Percentiles rank a stretch among this genome's conserved stretches.
phyloP scores from a whole-genome alignment of 2,329 filamentous ascomycete species.

The Stenocarpella maydis region DNA sequence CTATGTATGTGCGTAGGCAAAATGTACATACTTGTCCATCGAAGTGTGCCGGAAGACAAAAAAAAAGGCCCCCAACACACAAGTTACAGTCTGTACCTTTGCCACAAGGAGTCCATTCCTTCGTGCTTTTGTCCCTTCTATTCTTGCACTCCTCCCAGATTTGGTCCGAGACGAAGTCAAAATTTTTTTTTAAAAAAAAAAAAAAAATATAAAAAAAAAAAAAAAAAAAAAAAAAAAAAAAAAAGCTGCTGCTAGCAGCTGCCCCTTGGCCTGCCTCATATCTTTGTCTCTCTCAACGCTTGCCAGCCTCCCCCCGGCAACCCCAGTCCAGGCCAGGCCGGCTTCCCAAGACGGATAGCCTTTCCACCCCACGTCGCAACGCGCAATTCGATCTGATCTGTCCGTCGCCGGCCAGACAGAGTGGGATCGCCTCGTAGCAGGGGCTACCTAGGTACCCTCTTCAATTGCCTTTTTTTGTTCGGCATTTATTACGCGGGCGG shows the following conservation, averaged over 20 bases:
- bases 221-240: too few relatives aligned
- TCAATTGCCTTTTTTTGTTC: constrained; percentile 22
- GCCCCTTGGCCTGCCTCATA: neutral
- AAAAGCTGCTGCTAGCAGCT: neutral
- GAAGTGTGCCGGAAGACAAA: too few relatives aligned
- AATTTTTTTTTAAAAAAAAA: too few relatives aligned
- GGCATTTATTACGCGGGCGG: constrained; percentile 17
- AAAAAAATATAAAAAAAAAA: too few relatives aligned
- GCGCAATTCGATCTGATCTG: constrained; percentile 24
- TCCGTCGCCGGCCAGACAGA: constrained; percentile 9
- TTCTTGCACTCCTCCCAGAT: too few relatives aligned
- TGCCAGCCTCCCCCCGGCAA: constrained; percentile 2
- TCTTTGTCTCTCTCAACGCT: constrained; percentile 9
- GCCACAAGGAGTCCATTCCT: too few relatives aligned
- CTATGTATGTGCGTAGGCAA: too few relatives aligned
- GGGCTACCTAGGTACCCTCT: constrained; percentile 3
- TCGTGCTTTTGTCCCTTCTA: too few relatives aligned
- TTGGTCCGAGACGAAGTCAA: too few relatives aligned
- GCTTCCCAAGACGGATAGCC: constrained; percentile 23
- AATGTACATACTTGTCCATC: neutral
- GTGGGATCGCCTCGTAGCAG: constrained; percentile 20
- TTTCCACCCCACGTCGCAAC: constrained; percentile 24
- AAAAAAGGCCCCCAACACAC: too few relatives aligned
- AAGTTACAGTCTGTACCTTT: too few relatives aligned
- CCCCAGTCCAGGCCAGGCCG: neutral